phyloP scores from a whole-genome alignment of 441 rosid species.

The Raphanus hybrid region DNA sequence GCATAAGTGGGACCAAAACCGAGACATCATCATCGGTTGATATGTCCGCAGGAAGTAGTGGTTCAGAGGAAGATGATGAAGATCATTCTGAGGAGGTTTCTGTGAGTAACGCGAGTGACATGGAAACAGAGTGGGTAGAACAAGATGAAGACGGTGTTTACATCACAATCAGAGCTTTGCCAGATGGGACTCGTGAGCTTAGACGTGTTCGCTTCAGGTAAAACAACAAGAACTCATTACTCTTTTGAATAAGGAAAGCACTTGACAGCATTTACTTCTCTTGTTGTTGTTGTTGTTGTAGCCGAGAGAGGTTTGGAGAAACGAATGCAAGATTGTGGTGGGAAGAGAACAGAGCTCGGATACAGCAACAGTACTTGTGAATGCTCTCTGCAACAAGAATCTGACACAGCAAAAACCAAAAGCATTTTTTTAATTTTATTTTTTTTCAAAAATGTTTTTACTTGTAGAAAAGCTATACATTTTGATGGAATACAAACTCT shows the following conservation, averaged over 20 bases:
- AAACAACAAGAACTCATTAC: too few relatives aligned
- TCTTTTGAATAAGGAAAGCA: not conserved
- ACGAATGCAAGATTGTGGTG: constrained; percentile 91
- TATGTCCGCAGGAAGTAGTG: constrained; percentile 68
- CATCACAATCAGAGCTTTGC: constrained; percentile 84
- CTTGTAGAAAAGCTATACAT: not conserved
- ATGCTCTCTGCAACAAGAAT: constrained; percentile 38
- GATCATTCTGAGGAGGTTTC: constrained; percentile 83
- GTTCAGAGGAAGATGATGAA: constrained; percentile 56
- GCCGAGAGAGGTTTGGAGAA: constrained; percentile 92
- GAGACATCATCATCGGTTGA: constrained; percentile 79
- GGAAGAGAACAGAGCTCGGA: constrained; percentile 92
- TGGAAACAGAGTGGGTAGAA: constrained; percentile 92
- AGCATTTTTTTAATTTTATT: not conserved
- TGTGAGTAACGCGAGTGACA: constrained; percentile 80
- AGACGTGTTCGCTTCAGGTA: too few relatives aligned
- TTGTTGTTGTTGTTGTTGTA: constrained; percentile 44
- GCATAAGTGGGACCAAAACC: constrained; percentile 70
- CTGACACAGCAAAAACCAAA: not conserved
- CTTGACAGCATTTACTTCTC: not conserved
- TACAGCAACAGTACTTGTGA: constrained; percentile 88
- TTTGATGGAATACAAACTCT: not conserved
- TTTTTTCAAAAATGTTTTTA: not conserved
- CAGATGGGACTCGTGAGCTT: constrained; percentile 36
- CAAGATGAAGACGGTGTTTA: constrained; percentile 96